A percentile compares a stretch with the other conserved stretches of the same genome.
These are phyloP conservation scores for Ballota nigra DNA, from an alignment of 257 asterid species.

Conservation along the genomic window DNA sequence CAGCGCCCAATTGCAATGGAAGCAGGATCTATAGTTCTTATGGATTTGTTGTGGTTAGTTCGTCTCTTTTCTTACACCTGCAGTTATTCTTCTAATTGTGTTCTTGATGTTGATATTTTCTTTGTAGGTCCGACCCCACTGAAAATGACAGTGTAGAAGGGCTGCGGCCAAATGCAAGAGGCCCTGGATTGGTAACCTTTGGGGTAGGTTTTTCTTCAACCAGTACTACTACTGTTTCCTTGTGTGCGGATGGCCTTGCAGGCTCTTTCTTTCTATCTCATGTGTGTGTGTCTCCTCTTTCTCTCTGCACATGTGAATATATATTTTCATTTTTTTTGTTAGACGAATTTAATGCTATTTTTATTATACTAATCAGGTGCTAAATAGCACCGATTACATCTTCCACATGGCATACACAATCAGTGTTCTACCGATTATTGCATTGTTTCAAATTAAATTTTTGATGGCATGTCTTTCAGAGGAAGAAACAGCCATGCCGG, in stretches of 20 bases:
- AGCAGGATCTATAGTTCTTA: constrained; percentile 95
- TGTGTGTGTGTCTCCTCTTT: not conserved
- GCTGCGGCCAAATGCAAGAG: constrained; percentile 97
- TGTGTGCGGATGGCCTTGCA: constrained; percentile 1
- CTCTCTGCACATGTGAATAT: not conserved
- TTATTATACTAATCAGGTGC: not conserved
- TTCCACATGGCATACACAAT: not conserved
- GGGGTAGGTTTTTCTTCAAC: constrained; percentile 63
- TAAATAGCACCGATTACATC: not conserved
- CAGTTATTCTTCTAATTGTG: constrained; percentile 12
- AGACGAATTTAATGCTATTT: not conserved
- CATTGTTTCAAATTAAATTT: not conserved
- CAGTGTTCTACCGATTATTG: not conserved
- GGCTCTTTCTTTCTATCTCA: too few relatives aligned
- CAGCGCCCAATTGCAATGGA: constrained; percentile 99
- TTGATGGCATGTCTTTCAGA: not conserved
- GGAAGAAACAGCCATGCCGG: not conserved
- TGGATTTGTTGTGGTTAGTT: constrained; percentile 93
- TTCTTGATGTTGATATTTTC: constrained; percentile 16
- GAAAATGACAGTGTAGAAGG: constrained; percentile 99
- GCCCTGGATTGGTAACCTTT: constrained; percentile 98
- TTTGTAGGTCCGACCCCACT: constrained; percentile 97
- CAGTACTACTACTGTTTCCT: not conserved
- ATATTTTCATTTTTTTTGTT: not conserved
- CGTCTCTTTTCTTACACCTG: not conserved